Conservation (phyloP, 2,329 filamentous ascomycete genomes). For the Pyrenochaeta sp. region DNA sequence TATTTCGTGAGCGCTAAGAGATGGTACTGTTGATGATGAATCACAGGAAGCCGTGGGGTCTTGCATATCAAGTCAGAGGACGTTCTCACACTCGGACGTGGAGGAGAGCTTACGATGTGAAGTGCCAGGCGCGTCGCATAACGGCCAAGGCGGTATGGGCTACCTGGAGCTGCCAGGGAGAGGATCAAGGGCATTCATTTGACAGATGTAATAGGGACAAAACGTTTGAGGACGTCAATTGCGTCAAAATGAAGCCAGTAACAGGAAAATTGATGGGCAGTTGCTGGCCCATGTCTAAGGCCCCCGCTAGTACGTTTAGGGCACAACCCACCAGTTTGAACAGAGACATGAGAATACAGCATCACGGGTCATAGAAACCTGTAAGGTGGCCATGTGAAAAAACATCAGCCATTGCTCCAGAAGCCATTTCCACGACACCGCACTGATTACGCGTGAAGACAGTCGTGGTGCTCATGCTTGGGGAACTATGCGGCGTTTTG, state of each 20-base stretch:
- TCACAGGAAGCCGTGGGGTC: not conserved
- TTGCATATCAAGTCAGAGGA: conserved; percentile 5
- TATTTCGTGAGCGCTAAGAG: not conserved
- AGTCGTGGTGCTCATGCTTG: not conserved
- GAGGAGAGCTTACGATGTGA: conserved; percentile 19
- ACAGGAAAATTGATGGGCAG: conserved; percentile 20
- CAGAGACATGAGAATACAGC: not conserved
- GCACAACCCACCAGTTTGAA: conserved; percentile 5
- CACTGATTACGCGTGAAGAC: not conserved
- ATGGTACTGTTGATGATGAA: not conserved
- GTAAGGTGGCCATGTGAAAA: not conserved
- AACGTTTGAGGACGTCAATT: conserved; percentile 23
- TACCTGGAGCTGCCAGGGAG: conserved; percentile 45
- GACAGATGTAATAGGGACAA: conserved; percentile 20
- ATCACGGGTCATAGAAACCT: not conserved
- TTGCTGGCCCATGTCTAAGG: conserved; percentile 15
- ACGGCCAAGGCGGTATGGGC: conserved; percentile 32
- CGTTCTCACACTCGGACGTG: not conserved
- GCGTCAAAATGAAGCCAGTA: conserved; percentile 10
- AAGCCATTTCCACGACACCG: not conserved
- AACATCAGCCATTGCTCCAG: not conserved
- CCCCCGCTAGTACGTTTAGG: conserved; percentile 11
- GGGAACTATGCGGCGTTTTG: conserved; percentile 21
- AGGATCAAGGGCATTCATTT: conserved; percentile 49
- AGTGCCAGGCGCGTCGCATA: conserved; percentile 20